Conservation (phyloP, 305 asterid genomes). For the Fraxinus ornus region DNA sequence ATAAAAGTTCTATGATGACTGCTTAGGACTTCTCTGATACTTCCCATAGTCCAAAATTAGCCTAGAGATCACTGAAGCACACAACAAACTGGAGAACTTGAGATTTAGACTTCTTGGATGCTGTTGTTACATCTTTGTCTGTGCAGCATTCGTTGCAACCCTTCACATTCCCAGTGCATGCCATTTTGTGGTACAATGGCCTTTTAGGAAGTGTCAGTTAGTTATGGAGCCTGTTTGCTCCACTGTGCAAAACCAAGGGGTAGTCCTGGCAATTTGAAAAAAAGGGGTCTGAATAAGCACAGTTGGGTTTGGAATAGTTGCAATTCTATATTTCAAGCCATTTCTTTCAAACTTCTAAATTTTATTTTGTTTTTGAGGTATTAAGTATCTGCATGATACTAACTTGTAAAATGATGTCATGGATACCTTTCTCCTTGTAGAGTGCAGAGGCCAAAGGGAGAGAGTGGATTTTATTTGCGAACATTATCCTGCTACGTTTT, state of each 20-base stretch:
- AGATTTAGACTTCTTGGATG: no score
- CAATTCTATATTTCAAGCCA: constrained; percentile 34
- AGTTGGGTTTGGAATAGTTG: not conserved
- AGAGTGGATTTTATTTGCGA: not conserved
- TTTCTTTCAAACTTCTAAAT: not conserved
- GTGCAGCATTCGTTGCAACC: no score
- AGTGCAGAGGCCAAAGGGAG: not conserved
- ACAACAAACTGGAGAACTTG: no score
- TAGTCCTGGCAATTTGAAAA: no score
- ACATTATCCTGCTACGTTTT: constrained; percentile 24
- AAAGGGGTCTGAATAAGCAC: not conserved
- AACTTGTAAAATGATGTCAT: constrained; percentile 1
- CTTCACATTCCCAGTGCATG: no score
- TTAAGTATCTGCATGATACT: not conserved
- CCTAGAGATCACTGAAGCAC: no score
- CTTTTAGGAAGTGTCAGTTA: no score
- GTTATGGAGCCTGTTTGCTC: no score
- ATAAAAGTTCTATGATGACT: not conserved
- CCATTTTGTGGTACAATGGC: no score
- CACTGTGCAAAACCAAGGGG: no score
- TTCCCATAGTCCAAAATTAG: no score
- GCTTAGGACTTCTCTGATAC: not conserved
- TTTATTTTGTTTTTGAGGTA: not conserved
- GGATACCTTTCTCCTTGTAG: not conserved
- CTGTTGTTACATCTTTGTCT: no score